Conservation (phyloP, 2,329 filamentous ascomycete species). For the Venturia effusa region DNA sequence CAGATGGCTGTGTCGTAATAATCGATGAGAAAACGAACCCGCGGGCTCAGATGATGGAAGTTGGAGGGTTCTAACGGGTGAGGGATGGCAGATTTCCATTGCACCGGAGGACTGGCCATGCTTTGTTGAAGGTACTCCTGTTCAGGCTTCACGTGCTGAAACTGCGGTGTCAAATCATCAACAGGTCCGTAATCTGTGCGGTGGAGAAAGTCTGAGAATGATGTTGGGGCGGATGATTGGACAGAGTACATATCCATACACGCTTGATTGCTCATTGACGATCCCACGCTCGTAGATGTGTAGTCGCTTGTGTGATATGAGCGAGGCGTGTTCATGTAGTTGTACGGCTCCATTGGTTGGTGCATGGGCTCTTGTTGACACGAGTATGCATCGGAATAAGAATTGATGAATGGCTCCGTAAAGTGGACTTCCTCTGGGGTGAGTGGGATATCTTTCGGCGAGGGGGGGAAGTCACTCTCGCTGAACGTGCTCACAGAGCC, state of each 20-base stretch:
- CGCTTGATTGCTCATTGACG: neutral
- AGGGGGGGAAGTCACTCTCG: constrained; percentile 36
- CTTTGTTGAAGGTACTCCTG: constrained; percentile 6
- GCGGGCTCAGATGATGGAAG: constrained; percentile 54
- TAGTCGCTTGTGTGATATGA: constrained; percentile 2
- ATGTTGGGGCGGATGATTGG: neutral
- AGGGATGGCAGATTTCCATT: constrained; percentile 25
- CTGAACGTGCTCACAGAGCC: constrained; percentile 36
- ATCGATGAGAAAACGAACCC: constrained; percentile 81
- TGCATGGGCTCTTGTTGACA: constrained; percentile 18
- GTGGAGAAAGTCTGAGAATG: constrained; percentile 6
- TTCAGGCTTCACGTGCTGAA: neutral
- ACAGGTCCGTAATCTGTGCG: neutral
- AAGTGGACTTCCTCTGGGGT: constrained; percentile 34
- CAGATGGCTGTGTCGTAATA: constrained; percentile 92
- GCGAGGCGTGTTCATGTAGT: neutral
- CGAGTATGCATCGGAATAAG: constrained; percentile 23
- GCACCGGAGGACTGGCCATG: neutral
- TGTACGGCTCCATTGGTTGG: neutral
- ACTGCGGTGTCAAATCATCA: neutral
- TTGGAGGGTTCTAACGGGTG: constrained; percentile 40
- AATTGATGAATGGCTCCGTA: constrained; percentile 26
- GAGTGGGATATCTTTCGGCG: constrained; percentile 32
- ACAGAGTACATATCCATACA: neutral
- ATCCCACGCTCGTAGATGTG: neutral